A percentile compares a stretch with the other conserved stretches of the same genome.
Conservation (phyloP, 1,139 yeast species). For the Candida anutae region DNA sequence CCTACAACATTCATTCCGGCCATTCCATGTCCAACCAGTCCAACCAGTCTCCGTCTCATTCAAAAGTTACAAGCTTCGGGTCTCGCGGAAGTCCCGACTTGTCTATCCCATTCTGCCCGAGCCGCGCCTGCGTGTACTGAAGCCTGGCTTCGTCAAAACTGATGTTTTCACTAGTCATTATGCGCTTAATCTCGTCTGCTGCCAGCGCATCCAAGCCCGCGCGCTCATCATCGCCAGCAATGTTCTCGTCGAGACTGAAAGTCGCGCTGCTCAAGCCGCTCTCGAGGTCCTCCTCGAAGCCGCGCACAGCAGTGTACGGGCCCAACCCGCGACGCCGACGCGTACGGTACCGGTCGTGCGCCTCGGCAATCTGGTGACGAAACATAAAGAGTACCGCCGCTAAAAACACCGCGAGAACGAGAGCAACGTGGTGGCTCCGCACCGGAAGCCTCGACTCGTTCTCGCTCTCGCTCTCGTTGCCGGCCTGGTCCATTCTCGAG, state of each 20-base stretch:
- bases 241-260: conserved; percentile 46
- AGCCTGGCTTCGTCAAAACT: conserved; percentile 68
- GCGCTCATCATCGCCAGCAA: conserved; percentile 46
- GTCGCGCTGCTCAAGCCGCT: conserved; percentile 56
- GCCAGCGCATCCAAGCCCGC: conserved; percentile 53
- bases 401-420: conserved; percentile 8
- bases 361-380: conserved; percentile 9
- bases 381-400: too few species aligned
- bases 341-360: conserved; percentile 10
- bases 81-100: conserved; percentile 32
- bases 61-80: conserved; percentile 31
- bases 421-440: too few species aligned
- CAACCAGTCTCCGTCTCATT: too few species aligned
- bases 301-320: conserved; percentile 7
- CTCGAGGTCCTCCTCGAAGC: conserved; percentile 55
- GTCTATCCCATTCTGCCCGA: conserved; percentile 49
- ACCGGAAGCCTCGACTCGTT: not conserved
- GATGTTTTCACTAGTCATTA: conserved; percentile 45
- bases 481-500: too few species aligned
- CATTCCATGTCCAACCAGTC: too few species aligned
- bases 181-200: conserved; percentile 39
- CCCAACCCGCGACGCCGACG: conserved; percentile 6
- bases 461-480: not conserved
- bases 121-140: conserved; percentile 36
- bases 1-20: too few species aligned